Conservation (phyloP, 768 basidiomycete species). For the Naganishia randhawae region DNA sequence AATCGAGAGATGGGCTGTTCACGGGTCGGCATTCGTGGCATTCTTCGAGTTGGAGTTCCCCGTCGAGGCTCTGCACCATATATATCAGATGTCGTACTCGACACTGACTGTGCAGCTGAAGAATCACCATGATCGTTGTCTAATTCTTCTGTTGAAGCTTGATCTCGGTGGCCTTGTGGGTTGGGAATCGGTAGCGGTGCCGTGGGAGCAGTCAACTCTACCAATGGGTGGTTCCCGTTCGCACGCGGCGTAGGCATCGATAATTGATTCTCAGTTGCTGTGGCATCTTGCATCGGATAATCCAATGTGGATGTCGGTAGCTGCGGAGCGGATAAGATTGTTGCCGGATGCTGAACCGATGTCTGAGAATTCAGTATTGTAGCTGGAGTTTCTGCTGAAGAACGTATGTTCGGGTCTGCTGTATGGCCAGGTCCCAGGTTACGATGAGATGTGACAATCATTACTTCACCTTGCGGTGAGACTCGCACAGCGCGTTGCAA, state of each 20-base stretch:
- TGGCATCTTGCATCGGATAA: conserved; percentile 2
- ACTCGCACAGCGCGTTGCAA: conserved; percentile 11
- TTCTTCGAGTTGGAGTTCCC: no score
- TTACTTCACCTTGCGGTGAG: conserved; percentile 13
- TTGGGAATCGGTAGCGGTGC: neutral
- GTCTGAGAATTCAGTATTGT: neutral
- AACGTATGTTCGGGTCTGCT: neutral
- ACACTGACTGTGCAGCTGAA: conserved; percentile 4
- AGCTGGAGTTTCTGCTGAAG: neutral
- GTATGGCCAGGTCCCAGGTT: neutral
- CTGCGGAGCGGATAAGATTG: neutral
- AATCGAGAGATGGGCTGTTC: neutral
- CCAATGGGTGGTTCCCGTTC: neutral
- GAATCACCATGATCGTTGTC: neutral
- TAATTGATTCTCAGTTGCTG: neutral
- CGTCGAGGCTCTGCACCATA: neutral
- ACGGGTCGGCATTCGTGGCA: neutral
- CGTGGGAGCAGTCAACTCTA: neutral
- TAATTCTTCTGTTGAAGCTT: conserved; percentile 1
- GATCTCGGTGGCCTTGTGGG: no score
- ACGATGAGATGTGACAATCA: conserved; percentile 9
- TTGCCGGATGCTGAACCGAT: neutral
- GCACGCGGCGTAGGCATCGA: conserved; percentile 2
- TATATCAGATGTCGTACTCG: conserved; percentile 3
- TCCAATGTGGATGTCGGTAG: neutral